Conservation (phyloP, 164 flowering plant species). For the Annona squamosa region DNA sequence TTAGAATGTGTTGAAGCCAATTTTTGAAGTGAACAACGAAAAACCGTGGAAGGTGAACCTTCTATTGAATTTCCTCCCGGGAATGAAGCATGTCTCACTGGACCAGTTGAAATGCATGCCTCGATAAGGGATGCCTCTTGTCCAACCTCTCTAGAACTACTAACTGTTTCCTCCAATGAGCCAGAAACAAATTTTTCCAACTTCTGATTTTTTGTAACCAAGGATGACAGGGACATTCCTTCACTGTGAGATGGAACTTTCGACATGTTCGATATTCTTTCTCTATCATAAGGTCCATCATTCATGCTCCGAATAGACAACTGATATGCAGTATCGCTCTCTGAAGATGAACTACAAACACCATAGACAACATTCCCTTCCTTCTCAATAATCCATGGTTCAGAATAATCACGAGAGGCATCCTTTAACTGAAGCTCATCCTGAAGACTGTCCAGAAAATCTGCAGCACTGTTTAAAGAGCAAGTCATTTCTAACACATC, state of each 20-base stretch:
- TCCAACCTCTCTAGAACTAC: not conserved
- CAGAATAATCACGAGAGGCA: not conserved
- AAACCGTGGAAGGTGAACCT: constrained; percentile 9
- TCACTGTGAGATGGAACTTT: not conserved
- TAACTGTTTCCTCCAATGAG: not conserved
- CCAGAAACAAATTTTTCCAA: not conserved
- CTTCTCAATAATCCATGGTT: not conserved
- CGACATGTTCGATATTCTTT: not conserved
- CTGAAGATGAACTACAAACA: not conserved
- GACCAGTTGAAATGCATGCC: not conserved
- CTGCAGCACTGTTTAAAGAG: not conserved
- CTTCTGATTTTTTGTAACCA: not conserved
- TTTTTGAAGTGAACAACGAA: constrained; percentile 14
- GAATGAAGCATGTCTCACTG: not conserved
- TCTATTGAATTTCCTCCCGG: constrained; percentile 5
- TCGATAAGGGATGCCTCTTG: not conserved
- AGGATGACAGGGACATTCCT: not conserved
- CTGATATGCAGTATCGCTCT: not conserved
- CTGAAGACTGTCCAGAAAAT: not conserved
- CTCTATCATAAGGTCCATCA: not conserved
- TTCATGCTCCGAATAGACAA: not conserved
- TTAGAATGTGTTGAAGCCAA: constrained; percentile 11
- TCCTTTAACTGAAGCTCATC: not conserved
- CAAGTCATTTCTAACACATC: not conserved
- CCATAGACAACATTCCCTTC: not conserved